Base-by-base conservation (phyloP, 1,139 yeast genomes). In the Pichia sp. region DNA sequence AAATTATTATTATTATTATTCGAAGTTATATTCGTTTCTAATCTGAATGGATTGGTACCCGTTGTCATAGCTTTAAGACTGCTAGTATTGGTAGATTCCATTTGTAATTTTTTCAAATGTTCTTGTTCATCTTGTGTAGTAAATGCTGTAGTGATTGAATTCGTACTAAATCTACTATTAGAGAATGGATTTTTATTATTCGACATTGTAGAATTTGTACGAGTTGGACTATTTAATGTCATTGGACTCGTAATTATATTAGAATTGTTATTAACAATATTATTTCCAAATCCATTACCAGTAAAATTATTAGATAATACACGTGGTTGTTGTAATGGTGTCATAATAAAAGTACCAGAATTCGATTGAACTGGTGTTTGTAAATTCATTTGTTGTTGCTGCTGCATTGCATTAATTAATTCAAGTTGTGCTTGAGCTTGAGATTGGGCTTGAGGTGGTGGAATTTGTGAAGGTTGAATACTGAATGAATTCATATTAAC, bases 11-110 rank as follows among this genome's bases (percentile, higher is more conserved):
- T n/a, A 27, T 29, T 30, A 25, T 9, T 36, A n/a, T 16, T 37
- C 37, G 31, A n/a, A 6, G 31, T 7, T 32, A 30, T 31, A 28
- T 33, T 43, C 4, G 49, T 43, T 30, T 58, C 61, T n/a, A 58
- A 48, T 23, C 60, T 47, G 44, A 76, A 76, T 31, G 86, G 86
- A 55, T 80, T 80, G 4, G 77, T 65, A 12, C 70, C 69, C 0
- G 72, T 64, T 6, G 42, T 39, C 5, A 50, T 49, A 10, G 61
- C 53, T 30, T 51, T 47, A 23, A 55, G 42, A 8, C 43, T 43
- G 11, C 36, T 40, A 4, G 44, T 26, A 39, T 25, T 46, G 31
- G 30, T 20, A 12, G 28, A 24, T 16, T n/a, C 36, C 30, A 34
- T 41, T 45, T 23, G 46, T 39, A 30, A 35, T 34, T 16, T 47